Evolutionary conservation across 2,329 filamentous ascomycete species (phyloP), one percentile per base, ranked within the genome.

Genomic region (Diaporthe ampelina): DNA sequence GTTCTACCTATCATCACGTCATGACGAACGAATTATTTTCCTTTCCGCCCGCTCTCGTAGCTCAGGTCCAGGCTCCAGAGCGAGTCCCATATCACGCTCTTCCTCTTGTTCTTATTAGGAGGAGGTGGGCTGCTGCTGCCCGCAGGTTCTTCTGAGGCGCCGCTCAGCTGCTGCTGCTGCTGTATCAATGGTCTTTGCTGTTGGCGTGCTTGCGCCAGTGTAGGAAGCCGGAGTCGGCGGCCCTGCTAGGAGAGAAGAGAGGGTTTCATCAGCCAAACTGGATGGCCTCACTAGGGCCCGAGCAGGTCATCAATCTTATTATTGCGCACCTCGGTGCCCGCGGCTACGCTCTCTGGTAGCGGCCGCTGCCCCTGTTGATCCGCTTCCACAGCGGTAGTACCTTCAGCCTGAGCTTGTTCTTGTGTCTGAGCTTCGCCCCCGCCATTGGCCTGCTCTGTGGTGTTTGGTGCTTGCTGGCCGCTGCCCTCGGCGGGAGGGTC

Each of bases 61-160:
- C 84, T 90, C 59, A 91, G 85, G 78, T 92, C 90, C 35, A 91
- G 79, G 76, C 86, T 90, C 90, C 91, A 92, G 21, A 92, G 81
- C 17, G 88, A 86, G 77, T 91, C 90, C 90, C 90, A 93, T 13
- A 92, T 85, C 5, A 91, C 83, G 37, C 88, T 90, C 78, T 82
- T 88, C 81, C 86, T 89, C 40, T 26, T 43, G 15, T 17, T 32
- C 7, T 26, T 48, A 8, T 26, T 56, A n/a, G 80, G 82, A 32
- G 85, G 80, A 4, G 40, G 40, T 10, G 10, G 10, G 37, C 37
- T 37, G 15, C 15, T 19, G 74, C 84, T 86, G 71, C 85, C 77
- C 78, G 82, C 70, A 50, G 67, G 24, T 19, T 63, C 48, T 59
- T 43, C 48, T 59, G 80, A 79, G 35, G 76, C 77, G 35, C 76